Evolutionary conservation across 139 green algal species (phyloP).

Genomic region (Chlamydomonas sphaeroides): DNA sequence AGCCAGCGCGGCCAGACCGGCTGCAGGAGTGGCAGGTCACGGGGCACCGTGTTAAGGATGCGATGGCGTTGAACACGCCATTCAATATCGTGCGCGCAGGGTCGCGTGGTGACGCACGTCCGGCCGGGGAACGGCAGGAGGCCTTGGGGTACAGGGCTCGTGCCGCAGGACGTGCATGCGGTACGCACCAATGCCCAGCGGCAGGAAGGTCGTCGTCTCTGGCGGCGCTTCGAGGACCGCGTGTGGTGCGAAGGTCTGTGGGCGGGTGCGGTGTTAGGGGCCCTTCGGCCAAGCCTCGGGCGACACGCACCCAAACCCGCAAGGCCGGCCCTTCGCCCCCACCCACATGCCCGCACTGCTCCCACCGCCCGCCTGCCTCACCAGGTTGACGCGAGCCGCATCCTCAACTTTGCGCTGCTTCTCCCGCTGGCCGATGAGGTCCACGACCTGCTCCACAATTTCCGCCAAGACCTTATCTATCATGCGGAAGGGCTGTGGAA

Average conservation of each 20-base stretch:
- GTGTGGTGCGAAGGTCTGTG: slow-evolving; percentile 53
- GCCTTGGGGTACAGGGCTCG: neutral
- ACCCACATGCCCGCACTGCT: no score
- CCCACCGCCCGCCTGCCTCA: no score
- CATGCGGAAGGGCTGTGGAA: slow-evolving; percentile 63
- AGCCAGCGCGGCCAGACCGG: slow-evolving; percentile 41
- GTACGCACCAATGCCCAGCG: slow-evolving; percentile 50
- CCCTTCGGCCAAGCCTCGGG: no score
- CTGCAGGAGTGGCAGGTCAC: slow-evolving; percentile 5
- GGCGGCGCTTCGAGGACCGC: slow-evolving; percentile 44
- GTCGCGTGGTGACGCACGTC: no score
- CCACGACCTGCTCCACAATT: slow-evolving; percentile 49
- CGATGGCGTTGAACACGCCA: no score
- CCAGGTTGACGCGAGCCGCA: slow-evolving; percentile 41
- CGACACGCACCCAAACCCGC: no score
- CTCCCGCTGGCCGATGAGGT: slow-evolving; percentile 35
- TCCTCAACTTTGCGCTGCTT: slow-evolving; percentile 33
- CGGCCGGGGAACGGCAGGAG: neutral
- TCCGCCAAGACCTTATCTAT: slow-evolving; percentile 59
- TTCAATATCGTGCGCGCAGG: no score
- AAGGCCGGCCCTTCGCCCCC: no score
- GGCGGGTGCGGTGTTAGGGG: no score
- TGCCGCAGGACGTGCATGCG: neutral
- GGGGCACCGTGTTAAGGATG: no score
- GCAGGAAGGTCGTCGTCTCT: slow-evolving; percentile 41